Conservation (phyloP, 768 basidiomycete genomes). For the Boletus tomentosulus region DNA sequence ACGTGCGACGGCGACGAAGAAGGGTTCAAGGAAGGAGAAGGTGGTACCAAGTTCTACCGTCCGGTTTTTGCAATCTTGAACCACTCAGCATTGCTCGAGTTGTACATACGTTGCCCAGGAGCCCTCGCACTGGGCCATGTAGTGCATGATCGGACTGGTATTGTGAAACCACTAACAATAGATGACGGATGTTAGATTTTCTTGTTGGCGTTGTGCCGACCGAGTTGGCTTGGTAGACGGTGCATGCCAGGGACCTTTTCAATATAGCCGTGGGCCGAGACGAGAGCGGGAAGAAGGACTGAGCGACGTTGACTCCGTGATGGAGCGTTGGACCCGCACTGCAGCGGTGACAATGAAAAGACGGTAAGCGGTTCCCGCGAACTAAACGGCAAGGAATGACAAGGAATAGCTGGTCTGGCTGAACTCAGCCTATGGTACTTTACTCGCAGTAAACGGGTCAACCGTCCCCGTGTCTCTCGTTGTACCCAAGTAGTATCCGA, state of each 20-base stretch:
- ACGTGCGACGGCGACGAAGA: background rate
- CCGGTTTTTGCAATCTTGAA: slow-evolving; percentile 61
- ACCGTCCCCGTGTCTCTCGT: too few species aligned
- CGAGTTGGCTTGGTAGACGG: slow-evolving; percentile 27
- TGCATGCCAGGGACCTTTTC: slow-evolving; percentile 26
- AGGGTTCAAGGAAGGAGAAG: background rate
- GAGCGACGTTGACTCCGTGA: slow-evolving; percentile 14
- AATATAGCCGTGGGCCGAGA: slow-evolving; percentile 31
- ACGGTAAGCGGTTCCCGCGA: background rate
- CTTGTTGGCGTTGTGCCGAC: slow-evolving; percentile 25
- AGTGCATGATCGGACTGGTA: slow-evolving; percentile 67
- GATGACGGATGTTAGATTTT: slow-evolving; percentile 38
- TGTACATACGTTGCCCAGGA: slow-evolving; percentile 59
- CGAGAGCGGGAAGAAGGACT: slow-evolving; percentile 20
- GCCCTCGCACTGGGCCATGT: slow-evolving; percentile 59
- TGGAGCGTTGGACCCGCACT: slow-evolving; percentile 12
- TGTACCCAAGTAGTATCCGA: too few species aligned
- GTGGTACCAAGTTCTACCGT: slow-evolving; percentile 46
- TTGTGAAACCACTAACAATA: slow-evolving; percentile 50
- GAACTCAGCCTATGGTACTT: too few species aligned
- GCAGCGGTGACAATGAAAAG: slow-evolving; percentile 17
- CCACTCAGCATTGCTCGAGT: slow-evolving; percentile 57
- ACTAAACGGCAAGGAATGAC: background rate
- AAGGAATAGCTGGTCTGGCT: background rate
- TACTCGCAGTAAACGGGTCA: too few species aligned